These are phyloP conservation scores for Auxenochlorella protothecoides DNA, from an alignment of 139 green algal genomes.

Conservation along the genomic window DNA sequence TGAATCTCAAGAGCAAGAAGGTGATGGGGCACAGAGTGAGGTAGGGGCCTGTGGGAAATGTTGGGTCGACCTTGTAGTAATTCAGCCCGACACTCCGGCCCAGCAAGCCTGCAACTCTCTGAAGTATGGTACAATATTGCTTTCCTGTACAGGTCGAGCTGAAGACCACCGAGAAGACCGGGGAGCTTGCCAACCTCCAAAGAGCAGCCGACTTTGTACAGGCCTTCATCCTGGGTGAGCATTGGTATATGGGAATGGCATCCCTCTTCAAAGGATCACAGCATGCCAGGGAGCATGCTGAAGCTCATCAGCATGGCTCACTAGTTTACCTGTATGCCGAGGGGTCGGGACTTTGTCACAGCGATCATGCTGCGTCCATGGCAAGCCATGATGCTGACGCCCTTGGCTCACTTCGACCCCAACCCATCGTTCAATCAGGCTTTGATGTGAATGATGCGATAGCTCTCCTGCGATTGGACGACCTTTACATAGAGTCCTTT, in stretches of 20 bases:
- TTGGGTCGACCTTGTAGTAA: background rate
- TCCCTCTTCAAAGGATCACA: too few relatives aligned
- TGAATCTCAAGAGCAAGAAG: constrained; percentile 96
- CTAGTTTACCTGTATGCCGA: too few relatives aligned
- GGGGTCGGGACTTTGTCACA: too few relatives aligned
- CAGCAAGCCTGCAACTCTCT: background rate
- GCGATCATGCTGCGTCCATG: too few relatives aligned
- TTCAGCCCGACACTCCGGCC: background rate
- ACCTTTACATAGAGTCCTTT: constrained; percentile 97
- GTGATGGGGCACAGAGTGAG: constrained; percentile 20
- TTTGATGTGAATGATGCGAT: constrained; percentile 90
- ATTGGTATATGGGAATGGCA: background rate
- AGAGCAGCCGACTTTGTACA: constrained; percentile 97
- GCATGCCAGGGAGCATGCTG: too few relatives aligned
- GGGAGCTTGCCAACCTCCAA: constrained; percentile 76
- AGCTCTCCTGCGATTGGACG: constrained; percentile 91
- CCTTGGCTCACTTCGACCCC: too few relatives aligned
- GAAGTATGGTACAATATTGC: constrained; percentile 1
- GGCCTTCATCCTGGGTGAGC: constrained; percentile 83
- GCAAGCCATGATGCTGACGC: too few relatives aligned
- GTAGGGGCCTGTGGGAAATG: background rate
- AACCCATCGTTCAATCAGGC: constrained; percentile 18
- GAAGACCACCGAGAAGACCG: constrained; percentile 78
- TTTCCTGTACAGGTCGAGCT: constrained; percentile 77
- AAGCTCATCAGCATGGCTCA: too few relatives aligned